A percentile compares a stretch with the other conserved stretches of the same genome.
Evolutionary conservation across 2,329 filamentous ascomycete genomes (phyloP).

Genomic region (Parascedosporium putredinis): DNA sequence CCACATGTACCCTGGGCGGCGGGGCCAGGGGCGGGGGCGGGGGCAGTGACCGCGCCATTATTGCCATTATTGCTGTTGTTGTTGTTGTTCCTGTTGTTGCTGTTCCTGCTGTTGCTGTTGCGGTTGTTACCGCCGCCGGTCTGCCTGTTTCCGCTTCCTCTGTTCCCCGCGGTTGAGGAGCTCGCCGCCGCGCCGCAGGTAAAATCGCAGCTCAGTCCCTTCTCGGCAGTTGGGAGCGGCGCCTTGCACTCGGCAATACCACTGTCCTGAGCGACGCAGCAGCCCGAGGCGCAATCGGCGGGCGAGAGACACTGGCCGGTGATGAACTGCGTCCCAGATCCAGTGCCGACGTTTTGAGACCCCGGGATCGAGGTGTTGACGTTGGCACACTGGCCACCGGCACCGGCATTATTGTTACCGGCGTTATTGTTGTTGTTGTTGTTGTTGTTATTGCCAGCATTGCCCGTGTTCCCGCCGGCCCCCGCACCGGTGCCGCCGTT

Average conservation of each 20-base stretch:
- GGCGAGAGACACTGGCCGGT: constrained; percentile 16
- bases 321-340: constrained; percentile 18
- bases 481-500: neutral
- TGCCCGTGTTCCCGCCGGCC: neutral
- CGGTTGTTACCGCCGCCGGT: no score
- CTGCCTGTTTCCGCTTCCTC: no score
- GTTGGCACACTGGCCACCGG: neutral
- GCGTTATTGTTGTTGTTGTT: neutral
- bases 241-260: constrained; percentile 6
- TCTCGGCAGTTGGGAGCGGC: neutral
- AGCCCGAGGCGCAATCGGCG: constrained; percentile 20
- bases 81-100: no score
- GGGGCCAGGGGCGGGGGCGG: no score
- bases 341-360: constrained; percentile 17
- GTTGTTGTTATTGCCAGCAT: neutral
- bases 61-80: no score
- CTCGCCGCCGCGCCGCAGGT: neutral
- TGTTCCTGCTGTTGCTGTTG: no score
- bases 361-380: constrained; percentile 12
- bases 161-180: no score
- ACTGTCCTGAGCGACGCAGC: constrained; percentile 17
- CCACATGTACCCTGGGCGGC: no score
- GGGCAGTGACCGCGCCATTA: no score
- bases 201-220: constrained; percentile 6
- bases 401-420: neutral